A percentile compares a stretch with the other conserved stretches of the same genome.
These are phyloP conservation scores for Scheffersomyces stambukii DNA, from an alignment of 1,139 yeast genomes.

Conservation along the genomic window DNA sequence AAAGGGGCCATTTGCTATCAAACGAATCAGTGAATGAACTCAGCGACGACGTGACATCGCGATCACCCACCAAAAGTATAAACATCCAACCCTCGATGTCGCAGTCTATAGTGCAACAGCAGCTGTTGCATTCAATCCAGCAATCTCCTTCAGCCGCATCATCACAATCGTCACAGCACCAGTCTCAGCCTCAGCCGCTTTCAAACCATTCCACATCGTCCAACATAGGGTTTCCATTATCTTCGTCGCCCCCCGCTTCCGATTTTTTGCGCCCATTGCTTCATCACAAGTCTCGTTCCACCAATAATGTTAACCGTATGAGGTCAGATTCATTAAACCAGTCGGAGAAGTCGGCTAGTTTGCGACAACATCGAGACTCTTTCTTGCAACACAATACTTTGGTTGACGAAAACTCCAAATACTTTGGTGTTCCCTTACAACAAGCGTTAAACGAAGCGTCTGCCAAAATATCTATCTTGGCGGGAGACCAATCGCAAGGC, in stretches of 20 bases:
- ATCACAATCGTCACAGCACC: constrained; percentile 3
- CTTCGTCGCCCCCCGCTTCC: constrained; percentile 14
- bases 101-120: constrained; percentile 7
- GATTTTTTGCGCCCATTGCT: constrained; percentile 45
- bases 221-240: too few species aligned
- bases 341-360: constrained; percentile 26
- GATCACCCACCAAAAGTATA: constrained; percentile 9
- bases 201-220: constrained; percentile 7
- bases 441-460: constrained; percentile 71
- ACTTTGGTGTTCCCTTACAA: constrained; percentile 82
- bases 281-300: constrained; percentile 47
- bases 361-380: constrained; percentile 55
- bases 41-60: constrained; percentile 16
- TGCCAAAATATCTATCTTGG: constrained; percentile 66
- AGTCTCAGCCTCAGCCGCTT: constrained; percentile 10
- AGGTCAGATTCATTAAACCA: constrained; percentile 35
- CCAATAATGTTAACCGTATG: constrained; percentile 42
- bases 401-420: constrained; percentile 48
- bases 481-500: constrained; percentile 14
- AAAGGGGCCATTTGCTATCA: constrained; percentile 34
- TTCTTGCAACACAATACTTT: constrained; percentile 45
- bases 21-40: constrained; percentile 40
- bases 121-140: constrained; percentile 4
- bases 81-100: constrained; percentile 2
- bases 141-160: constrained; percentile 1